phyloP scores from a whole-genome alignment of 352 stramenopile species.

The Pythium oligandrum region DNA sequence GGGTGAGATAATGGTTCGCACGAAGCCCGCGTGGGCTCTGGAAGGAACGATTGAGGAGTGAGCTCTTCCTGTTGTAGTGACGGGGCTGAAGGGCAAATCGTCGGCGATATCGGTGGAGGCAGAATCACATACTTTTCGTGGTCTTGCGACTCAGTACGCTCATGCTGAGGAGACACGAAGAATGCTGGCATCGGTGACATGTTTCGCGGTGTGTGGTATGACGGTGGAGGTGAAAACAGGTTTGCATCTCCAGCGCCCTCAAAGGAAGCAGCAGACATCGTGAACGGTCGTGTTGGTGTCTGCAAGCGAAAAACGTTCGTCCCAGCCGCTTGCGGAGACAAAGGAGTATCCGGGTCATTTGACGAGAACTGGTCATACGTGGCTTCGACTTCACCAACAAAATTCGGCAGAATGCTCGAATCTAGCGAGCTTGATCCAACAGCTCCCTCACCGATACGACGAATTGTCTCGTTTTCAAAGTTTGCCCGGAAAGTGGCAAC shows the following conservation, averaged over 20 bases:
- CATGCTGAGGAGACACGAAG: no score
- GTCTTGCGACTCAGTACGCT: no score
- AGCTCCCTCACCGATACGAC: slow-evolving; percentile 14
- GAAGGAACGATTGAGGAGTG: no score
- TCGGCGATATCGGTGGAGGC: no score
- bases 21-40: no score
- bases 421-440: background rate
- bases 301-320: background rate
- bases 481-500: slow-evolving; percentile 31
- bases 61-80: no score
- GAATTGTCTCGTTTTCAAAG: slow-evolving; percentile 8
- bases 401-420: background rate
- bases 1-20: background rate
- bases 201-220: background rate
- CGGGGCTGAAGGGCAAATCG: no score
- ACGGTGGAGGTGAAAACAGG: slow-evolving; percentile 11
- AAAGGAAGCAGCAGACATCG: slow-evolving; percentile 3
- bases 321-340: background rate
- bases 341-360: background rate
- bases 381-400: background rate
- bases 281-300: slow-evolving; percentile 2
- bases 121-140: no score
- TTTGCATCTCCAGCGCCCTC: background rate
- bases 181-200: no score
- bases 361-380: background rate